Base-by-base conservation (phyloP, 1,284 basidiomycete species). In the Trametes hirsuta region DNA sequence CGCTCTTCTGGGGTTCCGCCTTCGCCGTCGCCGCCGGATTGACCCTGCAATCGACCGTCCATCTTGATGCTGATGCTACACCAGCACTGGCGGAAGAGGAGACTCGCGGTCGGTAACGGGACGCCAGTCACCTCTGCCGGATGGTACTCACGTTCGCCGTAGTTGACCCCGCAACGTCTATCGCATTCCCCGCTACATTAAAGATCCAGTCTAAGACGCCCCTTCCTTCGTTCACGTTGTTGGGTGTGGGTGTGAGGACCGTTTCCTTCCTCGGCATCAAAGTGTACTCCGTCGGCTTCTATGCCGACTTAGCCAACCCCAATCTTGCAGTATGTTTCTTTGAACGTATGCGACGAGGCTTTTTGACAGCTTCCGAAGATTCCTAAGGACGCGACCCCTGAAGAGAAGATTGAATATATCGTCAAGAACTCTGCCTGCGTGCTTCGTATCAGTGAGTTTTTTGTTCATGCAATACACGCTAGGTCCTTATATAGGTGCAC, bases 201-300 rank as follows among this genome's bases (percentile, higher is more conserved):
- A 78, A 70, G 21, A 79, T 90, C 36, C 82, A 85, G 30, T 85
- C 88, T 22, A 88, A 85, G 68, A 74, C 81, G 11, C 80, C 83
- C 8, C 72, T 84, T 12, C 85, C 88, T 10, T 76, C 80, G 1
- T 83, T 92, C 67, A 81, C 84, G 15, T 81, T 96, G 5, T 76
- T 95, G 11, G 94, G 94, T 1, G 77, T 92, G 1, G 94, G 94
- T 45, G 91, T 94, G 35, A 81, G 94, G 45, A 93, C 88, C 0
- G 94, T 96, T 45, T 91, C 91, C 11, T 94, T 96, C 75, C 76
- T 96, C 46, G 80, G 84, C 5, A 82, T 96, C 59, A 84, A 89
- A 64, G 94, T 95, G 10, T 96, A 96, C 73, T 91, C 92, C 4
- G 85, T 93, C 44, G 94, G 82, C 0, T 91, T 95, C 71, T 96